phyloP scores from a whole-genome alignment of 164 flowering plant genomes.

The Dillenia turbinata region DNA sequence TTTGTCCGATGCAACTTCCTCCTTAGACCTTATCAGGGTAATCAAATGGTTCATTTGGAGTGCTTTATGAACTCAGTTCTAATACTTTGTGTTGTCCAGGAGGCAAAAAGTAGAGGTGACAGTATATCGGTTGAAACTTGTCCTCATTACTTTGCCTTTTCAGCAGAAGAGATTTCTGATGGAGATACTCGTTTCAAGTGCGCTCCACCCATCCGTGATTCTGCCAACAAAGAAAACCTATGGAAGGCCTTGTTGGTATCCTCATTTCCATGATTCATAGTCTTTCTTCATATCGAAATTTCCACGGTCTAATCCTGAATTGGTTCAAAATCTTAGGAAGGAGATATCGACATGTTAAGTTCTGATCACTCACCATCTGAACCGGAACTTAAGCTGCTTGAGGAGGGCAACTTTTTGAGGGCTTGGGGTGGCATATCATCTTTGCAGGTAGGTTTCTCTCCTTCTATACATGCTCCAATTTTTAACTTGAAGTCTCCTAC shows the following conservation, averaged over 20 bases:
- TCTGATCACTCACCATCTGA: slow-evolving; percentile 95
- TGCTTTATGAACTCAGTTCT: not conserved
- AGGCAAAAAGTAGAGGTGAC: slow-evolving; percentile 70
- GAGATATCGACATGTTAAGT: slow-evolving; percentile 86
- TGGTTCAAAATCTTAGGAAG: slow-evolving; percentile 45
- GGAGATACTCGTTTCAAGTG: slow-evolving; percentile 98
- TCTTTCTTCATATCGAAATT: too few species aligned
- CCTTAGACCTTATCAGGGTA: slow-evolving; percentile 84
- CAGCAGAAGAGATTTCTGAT: slow-evolving; percentile 86
- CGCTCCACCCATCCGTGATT: slow-evolving; percentile 90
- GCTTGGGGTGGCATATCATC: slow-evolving; percentile 99
- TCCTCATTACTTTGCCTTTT: slow-evolving; percentile 92
- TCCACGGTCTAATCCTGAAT: too few species aligned
- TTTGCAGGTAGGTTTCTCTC: slow-evolving; percentile 61
- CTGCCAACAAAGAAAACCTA: slow-evolving; percentile 60
- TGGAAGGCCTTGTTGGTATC: slow-evolving; percentile 85
- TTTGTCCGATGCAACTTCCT: slow-evolving; percentile 78
- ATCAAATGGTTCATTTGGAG: not conserved
- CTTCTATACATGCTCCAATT: not conserved
- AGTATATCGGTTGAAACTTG: slow-evolving; percentile 93
- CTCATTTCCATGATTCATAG: slow-evolving; percentile 1
- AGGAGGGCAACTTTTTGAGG: slow-evolving; percentile 79
- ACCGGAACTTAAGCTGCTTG: slow-evolving; percentile 76
- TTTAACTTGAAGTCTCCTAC: not conserved
- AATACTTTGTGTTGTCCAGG: slow-evolving; percentile 32